Evolutionary conservation across 768 basidiomycete genomes (phyloP), one percentile per base, ranked within the genome.

Genomic region (Wakefieldia striispora): DNA sequence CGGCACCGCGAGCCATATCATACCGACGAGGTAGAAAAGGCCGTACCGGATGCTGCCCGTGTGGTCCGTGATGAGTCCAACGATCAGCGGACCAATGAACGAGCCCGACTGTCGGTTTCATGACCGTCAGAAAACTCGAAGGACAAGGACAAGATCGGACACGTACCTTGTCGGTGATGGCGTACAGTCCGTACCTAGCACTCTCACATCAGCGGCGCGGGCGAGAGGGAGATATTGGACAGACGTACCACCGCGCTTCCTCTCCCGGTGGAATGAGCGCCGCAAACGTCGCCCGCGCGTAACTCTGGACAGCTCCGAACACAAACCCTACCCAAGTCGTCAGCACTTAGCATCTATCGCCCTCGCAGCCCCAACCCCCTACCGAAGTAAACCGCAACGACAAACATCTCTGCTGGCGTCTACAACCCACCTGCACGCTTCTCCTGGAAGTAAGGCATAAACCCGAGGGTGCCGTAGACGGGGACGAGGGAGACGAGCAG

Each of bases 21-120:
- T 89, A 43, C 75, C 49, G 4, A 91, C 75, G 14, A 97, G 77
- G 72, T 97, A 94, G 63, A 91, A 84, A 69, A 97, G 97, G 2
- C 85, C 85, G 53, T 88, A 88, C 21, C 95, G 86, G 42, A 97
- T 95, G 67, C 95, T 94, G 3, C 90, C 93, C 0, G 92, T 97
- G 38, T 75, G 66, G 63, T 95, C 93, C 0, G 94, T 84, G 36
- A 97, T 88, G 31, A 94, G 56, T 0, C 91, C 93, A 1, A 97
- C 94, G 24, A 92, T 70, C 6, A 94, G 74, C 3, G 95, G 95
- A 0, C 95, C 95, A 4, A 97, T 69, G 72, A 97, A 97, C 10
- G 91, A 92, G 52, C 85, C 86, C 8, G 92, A 93, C 86, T 97
- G 16, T 63, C 17, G 31, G 24, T 35, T 9, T 26, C 8, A 6